Base-by-base conservation (phyloP, 1,139 yeast species). In the Yamadazyma triangularis region DNA sequence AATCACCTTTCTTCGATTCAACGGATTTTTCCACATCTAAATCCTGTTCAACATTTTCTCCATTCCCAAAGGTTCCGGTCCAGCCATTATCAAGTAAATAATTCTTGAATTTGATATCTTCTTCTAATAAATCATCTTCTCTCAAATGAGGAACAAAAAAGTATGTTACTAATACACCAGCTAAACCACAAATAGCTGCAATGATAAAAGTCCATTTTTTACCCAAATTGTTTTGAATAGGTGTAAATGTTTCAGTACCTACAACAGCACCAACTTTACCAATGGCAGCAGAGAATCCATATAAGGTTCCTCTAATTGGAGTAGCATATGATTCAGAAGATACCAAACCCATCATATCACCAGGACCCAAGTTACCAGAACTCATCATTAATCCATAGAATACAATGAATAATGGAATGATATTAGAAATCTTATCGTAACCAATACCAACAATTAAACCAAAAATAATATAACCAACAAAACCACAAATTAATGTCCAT, bases 241-340 rank as follows among this genome's bases (percentile, higher is more conserved):
- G 73, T 4, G 69, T 58, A 42, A 69, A 69, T 9, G 60, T 47
- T 41, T 60, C 57, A 27, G 73, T 66, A 22, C 75, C 75, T 7
- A 66, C 70, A 26, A 67, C 72, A 12, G 74, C 74, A 34, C 75
- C 75, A 28, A 64, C 72, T 42, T 68, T 69, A 32, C 74, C 74
- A 34, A 68, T 60, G 10, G 73, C 73, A 29, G 75, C 75, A 24
- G 69, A 56, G 14, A 69, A 31, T 27, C 73, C 73, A 40, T 72
- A 72, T 30, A 59, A 64, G 1, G 88, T 79, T 29, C 89, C 91
- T 55, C 91, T 68, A 27, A 83, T 72, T 12, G 86, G 84, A 9
- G 89, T 80, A 15, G 91, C 87, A 47, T 68, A 83, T 3, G 77
- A 66, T 53, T 83, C 91, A 20, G 83, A 72, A 8, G 86, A 70